Conservation (phyloP, 345 rosid genomes). For the Aurinia saxatilis region DNA sequence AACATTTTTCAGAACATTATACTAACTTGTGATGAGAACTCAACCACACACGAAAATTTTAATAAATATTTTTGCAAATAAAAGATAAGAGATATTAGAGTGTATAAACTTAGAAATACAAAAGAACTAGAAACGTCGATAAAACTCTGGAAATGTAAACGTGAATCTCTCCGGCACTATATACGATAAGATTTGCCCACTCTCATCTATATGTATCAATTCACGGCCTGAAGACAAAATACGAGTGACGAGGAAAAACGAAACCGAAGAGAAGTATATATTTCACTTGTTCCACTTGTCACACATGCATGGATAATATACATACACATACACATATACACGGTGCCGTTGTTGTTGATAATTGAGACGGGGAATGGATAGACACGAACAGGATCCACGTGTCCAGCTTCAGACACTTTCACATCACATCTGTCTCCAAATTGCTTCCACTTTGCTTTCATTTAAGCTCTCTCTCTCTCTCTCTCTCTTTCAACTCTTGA, state of each 20-base stretch:
- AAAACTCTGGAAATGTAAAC: no score
- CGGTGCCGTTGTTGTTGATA: not conserved
- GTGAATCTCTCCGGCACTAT: no score
- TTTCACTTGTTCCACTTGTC: slow-evolving; percentile 24
- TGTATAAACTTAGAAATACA: no score
- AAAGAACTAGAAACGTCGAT: no score
- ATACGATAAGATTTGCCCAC: no score
- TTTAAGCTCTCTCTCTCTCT: slow-evolving; percentile 8
- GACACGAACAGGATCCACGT: slow-evolving; percentile 30
- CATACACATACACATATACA: not conserved
- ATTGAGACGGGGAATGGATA: slow-evolving; percentile 15
- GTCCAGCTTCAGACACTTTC: slow-evolving; percentile 14
- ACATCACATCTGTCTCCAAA: slow-evolving; percentile 25
- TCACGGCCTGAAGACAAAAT: slow-evolving; percentile 16
- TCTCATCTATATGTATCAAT: no score
- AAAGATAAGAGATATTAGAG: no score
- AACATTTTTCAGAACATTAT: no score
- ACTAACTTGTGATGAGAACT: no score
- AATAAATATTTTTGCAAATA: no score
- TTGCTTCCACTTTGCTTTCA: slow-evolving; percentile 2
- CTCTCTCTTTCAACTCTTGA: not conserved
- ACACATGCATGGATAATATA: slow-evolving; percentile 15
- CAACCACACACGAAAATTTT: no score
- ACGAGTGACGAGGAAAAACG: slow-evolving; percentile 26
- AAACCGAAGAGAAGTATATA: slow-evolving; percentile 4